Conservation (phyloP, 2,329 filamentous ascomycete genomes). For the Venturia carpophila region DNA sequence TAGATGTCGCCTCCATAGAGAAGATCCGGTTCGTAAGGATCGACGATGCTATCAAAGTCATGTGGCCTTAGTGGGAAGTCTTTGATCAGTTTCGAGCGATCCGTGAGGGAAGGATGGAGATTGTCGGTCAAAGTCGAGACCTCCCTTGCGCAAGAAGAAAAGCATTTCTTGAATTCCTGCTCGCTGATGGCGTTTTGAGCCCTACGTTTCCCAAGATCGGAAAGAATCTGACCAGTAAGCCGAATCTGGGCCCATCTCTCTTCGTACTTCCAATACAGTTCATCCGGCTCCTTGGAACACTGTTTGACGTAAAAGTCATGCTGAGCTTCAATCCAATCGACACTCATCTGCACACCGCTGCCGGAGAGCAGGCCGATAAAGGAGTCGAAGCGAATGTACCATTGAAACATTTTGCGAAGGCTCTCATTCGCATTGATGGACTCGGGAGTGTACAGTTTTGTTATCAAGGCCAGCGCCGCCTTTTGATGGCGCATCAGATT, state of each 20-base stretch:
- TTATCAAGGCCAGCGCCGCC: constrained; percentile 76
- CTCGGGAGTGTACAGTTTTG: constrained; percentile 67
- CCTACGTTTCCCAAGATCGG: constrained; percentile 64
- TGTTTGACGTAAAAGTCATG: constrained; percentile 57
- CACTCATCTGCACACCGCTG: constrained; percentile 62
- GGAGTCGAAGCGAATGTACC: constrained; percentile 86
- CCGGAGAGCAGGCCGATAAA: constrained; percentile 77
- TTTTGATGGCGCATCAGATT: constrained; percentile 89
- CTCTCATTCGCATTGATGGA: constrained; percentile 63
- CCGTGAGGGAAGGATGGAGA: constrained; percentile 55
- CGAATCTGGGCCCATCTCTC: constrained; percentile 58
- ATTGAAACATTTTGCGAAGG: constrained; percentile 67
- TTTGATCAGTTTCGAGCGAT: constrained; percentile 55
- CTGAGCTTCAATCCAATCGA: constrained; percentile 67
- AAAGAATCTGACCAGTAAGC: constrained; percentile 71
- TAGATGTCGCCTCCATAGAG: constrained; percentile 65
- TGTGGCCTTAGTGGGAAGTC: constrained; percentile 50
- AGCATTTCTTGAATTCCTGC: constrained; percentile 58
- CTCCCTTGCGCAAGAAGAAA: constrained; percentile 44
- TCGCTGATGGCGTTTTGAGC: constrained; percentile 55
- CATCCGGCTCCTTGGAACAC: constrained; percentile 50
- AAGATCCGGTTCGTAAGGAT: constrained; percentile 62
- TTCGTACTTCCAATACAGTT: constrained; percentile 60
- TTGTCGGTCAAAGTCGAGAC: constrained; percentile 37
- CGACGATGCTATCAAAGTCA: constrained; percentile 59